Percentiles rank a stretch among this genome's conserved stretches.
Evolutionary conservation across 495 filamentous ascomycete species (phyloP).

Genomic region (Lophiostoma macrostomum): DNA sequence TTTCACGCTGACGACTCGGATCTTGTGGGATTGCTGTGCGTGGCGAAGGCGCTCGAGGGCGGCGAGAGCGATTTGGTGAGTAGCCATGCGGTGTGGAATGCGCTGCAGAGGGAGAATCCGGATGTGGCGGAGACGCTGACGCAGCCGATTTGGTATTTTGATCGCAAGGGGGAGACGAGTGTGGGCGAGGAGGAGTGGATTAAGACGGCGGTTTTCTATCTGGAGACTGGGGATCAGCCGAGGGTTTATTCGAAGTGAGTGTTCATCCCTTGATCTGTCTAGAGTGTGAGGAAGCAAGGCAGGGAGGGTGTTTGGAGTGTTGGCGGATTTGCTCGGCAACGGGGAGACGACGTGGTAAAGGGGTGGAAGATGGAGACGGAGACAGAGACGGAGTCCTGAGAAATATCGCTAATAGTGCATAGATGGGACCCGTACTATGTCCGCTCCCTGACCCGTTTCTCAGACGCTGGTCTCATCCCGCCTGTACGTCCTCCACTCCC

Average conservation of each 20-base stretch:
- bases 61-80: conserved; percentile 83
- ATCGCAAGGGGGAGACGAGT: conserved; percentile 82
- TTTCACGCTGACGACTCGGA: conserved; percentile 85
- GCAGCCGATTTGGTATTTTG: conserved; percentile 86
- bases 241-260: conserved; percentile 54
- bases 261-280: background rate
- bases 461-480: conserved; percentile 36
- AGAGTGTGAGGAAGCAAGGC: background rate
- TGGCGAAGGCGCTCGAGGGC: conserved; percentile 72
- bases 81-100: conserved; percentile 79
- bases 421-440: conserved; percentile 43
- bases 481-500: too few relatives aligned
- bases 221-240: conserved; percentile 55
- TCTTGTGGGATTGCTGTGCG: conserved; percentile 81
- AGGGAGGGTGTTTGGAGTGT: too few relatives aligned
- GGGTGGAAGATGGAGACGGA: too few relatives aligned
- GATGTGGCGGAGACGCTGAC: conserved; percentile 74
- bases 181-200: conserved; percentile 75
- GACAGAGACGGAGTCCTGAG: too few relatives aligned
- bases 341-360: too few relatives aligned
- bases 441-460: conserved; percentile 40
- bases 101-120: conserved; percentile 67
- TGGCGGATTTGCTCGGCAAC: too few relatives aligned
- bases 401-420: background rate
- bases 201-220: conserved; percentile 68